These are phyloP conservation scores for Catharanthus roseus DNA, from an alignment of 257 asterid genomes.

Conservation along the genomic window DNA sequence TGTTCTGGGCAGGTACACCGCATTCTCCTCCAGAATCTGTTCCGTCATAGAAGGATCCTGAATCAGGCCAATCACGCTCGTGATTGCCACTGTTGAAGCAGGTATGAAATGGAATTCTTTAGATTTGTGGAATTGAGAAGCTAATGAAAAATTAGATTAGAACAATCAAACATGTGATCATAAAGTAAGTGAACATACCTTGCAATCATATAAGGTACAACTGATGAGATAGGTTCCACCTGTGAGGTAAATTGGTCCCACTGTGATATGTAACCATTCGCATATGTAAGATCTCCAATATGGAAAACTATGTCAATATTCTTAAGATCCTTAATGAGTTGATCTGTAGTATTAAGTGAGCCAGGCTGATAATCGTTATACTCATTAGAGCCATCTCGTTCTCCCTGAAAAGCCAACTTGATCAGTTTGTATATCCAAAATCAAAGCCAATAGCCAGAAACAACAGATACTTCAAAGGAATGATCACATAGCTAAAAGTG, in stretches of 20 bases:
- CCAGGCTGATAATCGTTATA: constrained; percentile 81
- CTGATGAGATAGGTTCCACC: constrained; percentile 75
- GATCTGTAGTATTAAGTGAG: constrained; percentile 76
- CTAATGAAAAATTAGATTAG: background rate
- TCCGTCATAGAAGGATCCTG: constrained; percentile 62
- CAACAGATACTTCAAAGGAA: background rate
- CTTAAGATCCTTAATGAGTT: constrained; percentile 56
- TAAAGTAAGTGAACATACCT: constrained; percentile 36
- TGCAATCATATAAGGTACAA: constrained; percentile 79
- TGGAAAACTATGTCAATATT: constrained; percentile 47
- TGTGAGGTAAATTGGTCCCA: constrained; percentile 98
- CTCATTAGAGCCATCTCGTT: constrained; percentile 93
- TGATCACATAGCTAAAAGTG: background rate
- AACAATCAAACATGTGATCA: background rate
- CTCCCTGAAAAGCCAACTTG: constrained; percentile 47
- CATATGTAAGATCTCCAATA: constrained; percentile 48
- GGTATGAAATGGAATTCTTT: background rate
- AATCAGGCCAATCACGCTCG: constrained; percentile 70
- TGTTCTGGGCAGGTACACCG: constrained; percentile 70
- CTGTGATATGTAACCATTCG: constrained; percentile 50
- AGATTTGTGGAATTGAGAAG: background rate
- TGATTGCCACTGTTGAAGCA: constrained; percentile 55
- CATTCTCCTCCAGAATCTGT: constrained; percentile 77
- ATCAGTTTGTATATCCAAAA: background rate
- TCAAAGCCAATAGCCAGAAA: background rate